Base-by-base conservation (phyloP, 768 basidiomycete genomes). In the Naganishia kalamii region DNA sequence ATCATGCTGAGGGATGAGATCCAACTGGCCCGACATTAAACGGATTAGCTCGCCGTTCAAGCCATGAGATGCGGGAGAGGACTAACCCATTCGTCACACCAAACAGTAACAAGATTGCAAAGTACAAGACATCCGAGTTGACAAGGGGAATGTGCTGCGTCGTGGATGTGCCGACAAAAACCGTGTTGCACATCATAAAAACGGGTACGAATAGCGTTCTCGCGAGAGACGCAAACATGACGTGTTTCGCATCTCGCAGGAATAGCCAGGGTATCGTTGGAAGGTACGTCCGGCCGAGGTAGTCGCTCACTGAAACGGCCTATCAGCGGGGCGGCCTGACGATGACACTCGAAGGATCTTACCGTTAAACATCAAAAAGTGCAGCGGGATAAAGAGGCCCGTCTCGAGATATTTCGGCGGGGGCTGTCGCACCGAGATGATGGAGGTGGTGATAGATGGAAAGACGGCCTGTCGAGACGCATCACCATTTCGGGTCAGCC, bases 141-240 rank as follows among this genome's bases (percentile, higher is more conserved):
- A 93, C 86, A 66, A 87, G 69, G 2, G 86, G 83, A 3, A 54
- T 30, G 40, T 60, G 8, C 8, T 17, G 13, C 17, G 49, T 3
- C 1, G 21, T 33, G 21, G 32, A 21, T 21, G 25, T 25, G 29
- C 43, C 23, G 10, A 6, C 13, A 1, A 64, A 30, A 69, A 32
- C 41, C 44, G 93, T 79, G 73, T 96, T 96, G 82, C 92, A 94
- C 78, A 87, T 81, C n/a, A 94, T 82, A 77, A 94, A 87, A 44
- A 92, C 71, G 32, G 90, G 90, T 51, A 96, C 84, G 79, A 94
- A 93, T 35, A 91, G 72, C 1, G 86, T 88, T 62, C 92, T 85
- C 3, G 84, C 76, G 44, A 88, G 74, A 17, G 90, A 87, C 27
- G 90, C 78, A 6, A 74, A 72, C 17, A 90, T 74, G 41, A 93